These are phyloP conservation scores for Geotrichum cucujoidarum DNA, from an alignment of 1,139 yeast species.

Conservation along the genomic window DNA sequence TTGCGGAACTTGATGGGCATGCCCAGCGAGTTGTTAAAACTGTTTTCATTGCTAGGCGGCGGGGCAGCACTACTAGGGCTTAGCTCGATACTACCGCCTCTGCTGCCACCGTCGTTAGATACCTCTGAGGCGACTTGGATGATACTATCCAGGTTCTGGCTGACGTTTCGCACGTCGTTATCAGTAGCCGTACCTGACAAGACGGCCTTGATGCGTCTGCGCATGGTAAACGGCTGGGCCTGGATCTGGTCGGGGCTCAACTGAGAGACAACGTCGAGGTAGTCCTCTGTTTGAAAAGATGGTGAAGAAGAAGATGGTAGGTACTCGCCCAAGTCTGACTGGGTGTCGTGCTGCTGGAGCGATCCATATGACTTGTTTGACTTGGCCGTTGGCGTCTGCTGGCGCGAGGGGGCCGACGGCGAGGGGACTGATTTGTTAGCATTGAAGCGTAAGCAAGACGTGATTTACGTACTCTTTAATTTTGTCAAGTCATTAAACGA, in stretches of 20 bases:
- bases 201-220: constrained; percentile 15
- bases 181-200: constrained; percentile 17
- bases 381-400: too few species aligned
- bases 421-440: neutral
- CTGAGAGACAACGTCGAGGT: constrained; percentile 1
- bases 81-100: neutral
- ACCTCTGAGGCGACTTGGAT: neutral
- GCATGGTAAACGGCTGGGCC: constrained; percentile 16
- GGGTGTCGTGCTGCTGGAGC: neutral
- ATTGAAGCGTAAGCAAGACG: neutral
- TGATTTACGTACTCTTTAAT: constrained; percentile 5
- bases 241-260: constrained; percentile 17
- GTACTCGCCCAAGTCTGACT: constrained; percentile 10
- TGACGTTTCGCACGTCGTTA: constrained; percentile 10
- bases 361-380: constrained; percentile 11
- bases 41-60: neutral
- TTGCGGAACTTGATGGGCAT: constrained; percentile 4
- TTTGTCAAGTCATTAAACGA: constrained; percentile 5
- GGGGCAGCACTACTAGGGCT: neutral
- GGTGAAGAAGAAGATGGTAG: constrained; percentile 9
- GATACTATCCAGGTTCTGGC: constrained; percentile 15
- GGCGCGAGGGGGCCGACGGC: too few species aligned
- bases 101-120: neutral
- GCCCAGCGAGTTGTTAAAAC: neutral
- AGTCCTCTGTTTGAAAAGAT: constrained; percentile 9